phyloP scores from a whole-genome alignment of 208 protist species.

The Trypanosoma caninum region DNA sequence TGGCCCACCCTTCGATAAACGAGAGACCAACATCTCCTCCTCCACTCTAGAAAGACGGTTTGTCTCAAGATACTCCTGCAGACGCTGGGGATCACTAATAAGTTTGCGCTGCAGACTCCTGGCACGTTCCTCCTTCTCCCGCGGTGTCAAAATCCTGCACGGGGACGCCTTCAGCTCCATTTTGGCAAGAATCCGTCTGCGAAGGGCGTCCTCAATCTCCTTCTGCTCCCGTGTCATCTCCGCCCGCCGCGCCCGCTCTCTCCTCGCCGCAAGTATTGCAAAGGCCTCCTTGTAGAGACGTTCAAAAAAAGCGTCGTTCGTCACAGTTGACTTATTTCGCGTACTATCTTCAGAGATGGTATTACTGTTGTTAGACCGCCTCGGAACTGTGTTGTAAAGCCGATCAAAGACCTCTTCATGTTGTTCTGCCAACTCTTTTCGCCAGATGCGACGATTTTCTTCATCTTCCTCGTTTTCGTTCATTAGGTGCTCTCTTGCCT shows the following conservation, averaged over 20 bases:
- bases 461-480: slow-evolving; percentile 45
- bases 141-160: slow-evolving; percentile 29
- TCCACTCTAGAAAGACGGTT: slow-evolving; percentile 34
- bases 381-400: slow-evolving; percentile 36
- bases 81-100: neutral
- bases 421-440: slow-evolving; percentile 11
- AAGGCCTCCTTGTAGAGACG: slow-evolving; percentile 40
- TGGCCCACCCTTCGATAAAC: slow-evolving; percentile 45
- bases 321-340: neutral
- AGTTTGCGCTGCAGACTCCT: slow-evolving; percentile 19
- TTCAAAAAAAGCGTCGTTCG: slow-evolving; percentile 15
- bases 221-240: slow-evolving; percentile 29
- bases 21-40: slow-evolving; percentile 27
- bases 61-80: slow-evolving; percentile 32
- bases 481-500: slow-evolving; percentile 46
- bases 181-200: slow-evolving; percentile 40
- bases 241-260: slow-evolving; percentile 20
- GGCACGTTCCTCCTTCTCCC: slow-evolving; percentile 37
- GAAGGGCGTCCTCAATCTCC: slow-evolving; percentile 57
- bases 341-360: neutral
- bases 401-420: slow-evolving; percentile 49
- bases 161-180: slow-evolving; percentile 31
- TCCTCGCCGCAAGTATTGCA: slow-evolving; percentile 2
- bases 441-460: slow-evolving; percentile 22
- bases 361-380: slow-evolving; percentile 2